Evolutionary conservation across 2,329 filamentous ascomycete species (phyloP).

Genomic region (Chrysosphaeria jannelii): DNA sequence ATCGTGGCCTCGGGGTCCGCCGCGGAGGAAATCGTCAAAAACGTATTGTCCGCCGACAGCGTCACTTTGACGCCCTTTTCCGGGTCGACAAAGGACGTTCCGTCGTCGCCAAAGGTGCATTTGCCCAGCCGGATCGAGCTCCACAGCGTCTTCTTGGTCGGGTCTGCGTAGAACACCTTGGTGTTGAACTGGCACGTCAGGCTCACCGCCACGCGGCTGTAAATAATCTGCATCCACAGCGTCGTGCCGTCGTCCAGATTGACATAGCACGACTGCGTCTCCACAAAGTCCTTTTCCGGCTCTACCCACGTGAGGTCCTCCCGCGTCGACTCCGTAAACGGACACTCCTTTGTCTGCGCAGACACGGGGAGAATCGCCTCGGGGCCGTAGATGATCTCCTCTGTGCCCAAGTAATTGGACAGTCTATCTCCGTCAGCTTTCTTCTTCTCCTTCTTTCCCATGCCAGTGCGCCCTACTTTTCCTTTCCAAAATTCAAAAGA

Average conservation of each 20-base stretch:
- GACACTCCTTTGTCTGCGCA: conserved; percentile 44
- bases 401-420: conserved; percentile 68
- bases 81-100: conserved; percentile 59
- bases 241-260: conserved; percentile 48
- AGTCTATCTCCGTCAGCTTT: conserved; percentile 14
- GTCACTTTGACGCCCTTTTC: conserved; percentile 63
- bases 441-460: background rate
- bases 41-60: conserved; percentile 54
- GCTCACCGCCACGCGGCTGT: conserved; percentile 86
- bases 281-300: conserved; percentile 63
- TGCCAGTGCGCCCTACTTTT: too few species aligned
- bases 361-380: conserved; percentile 65
- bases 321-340: conserved; percentile 51
- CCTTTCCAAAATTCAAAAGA: too few species aligned
- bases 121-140: conserved; percentile 52
- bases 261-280: conserved; percentile 88
- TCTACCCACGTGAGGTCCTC: conserved; percentile 59
- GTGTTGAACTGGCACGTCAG: conserved; percentile 82
- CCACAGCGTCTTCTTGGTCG: conserved; percentile 50
- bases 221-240: conserved; percentile 71
- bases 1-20: conserved; percentile 55
- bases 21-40: conserved; percentile 73
- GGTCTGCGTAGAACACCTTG: conserved; percentile 60
- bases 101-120: conserved; percentile 59
- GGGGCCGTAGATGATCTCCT: conserved; percentile 86